Conservation (phyloP, 371 early-diverging fungal genomes). For the Mucor saturninus region DNA sequence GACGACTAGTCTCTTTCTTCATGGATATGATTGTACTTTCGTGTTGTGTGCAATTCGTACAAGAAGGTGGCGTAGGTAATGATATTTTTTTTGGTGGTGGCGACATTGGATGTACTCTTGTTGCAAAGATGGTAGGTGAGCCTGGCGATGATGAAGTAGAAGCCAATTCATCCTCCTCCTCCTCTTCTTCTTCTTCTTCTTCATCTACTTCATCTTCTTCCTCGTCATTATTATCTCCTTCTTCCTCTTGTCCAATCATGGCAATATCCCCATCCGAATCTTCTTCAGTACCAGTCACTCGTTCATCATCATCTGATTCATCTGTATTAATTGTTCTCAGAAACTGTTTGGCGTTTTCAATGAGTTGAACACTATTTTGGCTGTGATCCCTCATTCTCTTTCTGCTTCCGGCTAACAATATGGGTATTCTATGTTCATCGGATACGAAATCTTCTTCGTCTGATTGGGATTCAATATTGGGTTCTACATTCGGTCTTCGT, state of each 20-base stretch:
- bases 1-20: slow-evolving; percentile 18
- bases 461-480: slow-evolving; percentile 4
- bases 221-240: slow-evolving; percentile 19
- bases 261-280: background rate
- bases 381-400: slow-evolving; percentile 30
- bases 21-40: slow-evolving; percentile 18
- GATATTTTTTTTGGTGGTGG: background rate
- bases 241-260: slow-evolving; percentile 4
- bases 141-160: slow-evolving; percentile 38
- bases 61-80: slow-evolving; percentile 14
- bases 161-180: slow-evolving; percentile 44
- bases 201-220: slow-evolving; percentile 7
- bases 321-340: slow-evolving; percentile 8
- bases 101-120: background rate
- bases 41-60: slow-evolving; percentile 26
- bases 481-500: slow-evolving; percentile 20
- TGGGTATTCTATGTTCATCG: slow-evolving; percentile 13
- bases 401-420: slow-evolving; percentile 29
- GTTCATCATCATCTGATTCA: slow-evolving; percentile 13
- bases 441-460: slow-evolving; percentile 13
- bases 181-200: slow-evolving; percentile 8
- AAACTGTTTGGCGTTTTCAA: slow-evolving; percentile 21
- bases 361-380: slow-evolving; percentile 22
- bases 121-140: slow-evolving; percentile 23
- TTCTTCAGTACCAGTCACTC: background rate